Evolutionary conservation across 2,329 filamentous ascomycete genomes (phyloP).

Genomic region (Trichoderma gracile): DNA sequence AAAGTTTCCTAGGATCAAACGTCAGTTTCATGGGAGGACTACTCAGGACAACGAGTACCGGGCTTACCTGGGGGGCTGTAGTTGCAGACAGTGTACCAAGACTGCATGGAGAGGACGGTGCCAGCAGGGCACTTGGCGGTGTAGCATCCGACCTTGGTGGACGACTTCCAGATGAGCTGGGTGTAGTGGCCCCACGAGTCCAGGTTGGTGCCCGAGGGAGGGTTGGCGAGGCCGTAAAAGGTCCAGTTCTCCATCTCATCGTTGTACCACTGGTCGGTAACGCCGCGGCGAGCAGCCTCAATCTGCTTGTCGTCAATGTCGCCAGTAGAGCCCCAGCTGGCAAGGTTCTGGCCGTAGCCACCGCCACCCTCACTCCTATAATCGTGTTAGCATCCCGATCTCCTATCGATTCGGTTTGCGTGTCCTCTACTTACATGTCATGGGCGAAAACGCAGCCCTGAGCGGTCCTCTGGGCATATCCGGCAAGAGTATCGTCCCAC

Average conservation of each 20-base stretch:
- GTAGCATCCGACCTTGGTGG: constrained; percentile 53
- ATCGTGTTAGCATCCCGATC: constrained; percentile 35
- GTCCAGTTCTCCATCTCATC: constrained; percentile 64
- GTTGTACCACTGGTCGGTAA: constrained; percentile 89
- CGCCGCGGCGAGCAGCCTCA: constrained; percentile 62
- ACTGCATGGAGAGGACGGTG: constrained; percentile 50
- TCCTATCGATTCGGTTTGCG: too few relatives aligned
- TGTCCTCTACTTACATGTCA: constrained; percentile 63
- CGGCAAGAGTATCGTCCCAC: constrained; percentile 67
- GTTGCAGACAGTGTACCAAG: constrained; percentile 87
- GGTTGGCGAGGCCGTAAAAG: constrained; percentile 59
- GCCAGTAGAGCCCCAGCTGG: constrained; percentile 55
- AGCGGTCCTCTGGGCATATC: constrained; percentile 65
- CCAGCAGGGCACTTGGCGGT: constrained; percentile 66
- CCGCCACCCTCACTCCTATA: constrained; percentile 58
- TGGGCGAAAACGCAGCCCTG: constrained; percentile 71
- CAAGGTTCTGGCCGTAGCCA: constrained; percentile 88
- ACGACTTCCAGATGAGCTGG: constrained; percentile 46
- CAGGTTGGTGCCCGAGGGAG: constrained; percentile 63
- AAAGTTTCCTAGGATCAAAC: constrained; percentile 49
- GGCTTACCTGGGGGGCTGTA: constrained; percentile 71
- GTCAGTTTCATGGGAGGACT: neutral
- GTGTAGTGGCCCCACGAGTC: constrained; percentile 61
- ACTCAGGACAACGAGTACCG: neutral
- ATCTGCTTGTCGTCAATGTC: constrained; percentile 45